These are phyloP conservation scores for Russula compacta DNA, from an alignment of 768 basidiomycete species.

Conservation along the genomic window DNA sequence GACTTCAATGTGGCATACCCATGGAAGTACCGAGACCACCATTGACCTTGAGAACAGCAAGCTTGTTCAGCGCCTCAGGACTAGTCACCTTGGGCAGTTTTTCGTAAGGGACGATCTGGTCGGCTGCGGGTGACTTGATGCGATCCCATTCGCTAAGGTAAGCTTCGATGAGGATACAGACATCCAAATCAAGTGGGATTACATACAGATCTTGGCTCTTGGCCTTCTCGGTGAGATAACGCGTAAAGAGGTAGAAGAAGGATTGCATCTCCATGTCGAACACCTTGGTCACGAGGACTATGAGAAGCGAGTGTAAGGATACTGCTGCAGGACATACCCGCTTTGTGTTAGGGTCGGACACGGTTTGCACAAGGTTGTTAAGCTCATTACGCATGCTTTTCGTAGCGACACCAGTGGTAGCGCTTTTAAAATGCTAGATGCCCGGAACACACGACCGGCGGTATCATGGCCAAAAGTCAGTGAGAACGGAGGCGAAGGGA, in stretches of 20 bases:
- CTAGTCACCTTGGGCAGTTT: constrained; percentile 52
- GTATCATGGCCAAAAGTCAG: background rate
- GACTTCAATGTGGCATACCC: constrained; percentile 37
- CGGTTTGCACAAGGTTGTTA: constrained; percentile 52
- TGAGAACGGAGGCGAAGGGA: background rate
- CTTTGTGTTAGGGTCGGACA: constrained; percentile 44
- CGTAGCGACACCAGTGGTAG: constrained; percentile 40
- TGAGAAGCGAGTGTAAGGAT: constrained; percentile 2
- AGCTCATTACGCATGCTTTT: constrained; percentile 64
- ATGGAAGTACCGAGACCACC: constrained; percentile 89
- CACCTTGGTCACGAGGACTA: constrained; percentile 35
- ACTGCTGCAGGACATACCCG: constrained; percentile 36
- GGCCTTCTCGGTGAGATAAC: constrained; percentile 83
- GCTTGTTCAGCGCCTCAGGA: constrained; percentile 71
- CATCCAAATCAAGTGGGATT: constrained; percentile 4
- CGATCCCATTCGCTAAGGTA: constrained; percentile 26
- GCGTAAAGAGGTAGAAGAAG: constrained; percentile 89
- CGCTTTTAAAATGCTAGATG: constrained; percentile 28
- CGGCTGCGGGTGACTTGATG: constrained; percentile 77
- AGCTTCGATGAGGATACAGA: background rate
- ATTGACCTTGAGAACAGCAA: constrained; percentile 93
- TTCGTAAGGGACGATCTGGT: constrained; percentile 81
- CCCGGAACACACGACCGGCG: background rate
- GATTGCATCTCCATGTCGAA: constrained; percentile 91
- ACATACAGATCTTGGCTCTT: constrained; percentile 80